A percentile compares a stretch with the other conserved stretches of the same genome.
Evolutionary conservation across 23 red algal genomes (phyloP).

Genomic region (Gracilariopsis chorda): DNA sequence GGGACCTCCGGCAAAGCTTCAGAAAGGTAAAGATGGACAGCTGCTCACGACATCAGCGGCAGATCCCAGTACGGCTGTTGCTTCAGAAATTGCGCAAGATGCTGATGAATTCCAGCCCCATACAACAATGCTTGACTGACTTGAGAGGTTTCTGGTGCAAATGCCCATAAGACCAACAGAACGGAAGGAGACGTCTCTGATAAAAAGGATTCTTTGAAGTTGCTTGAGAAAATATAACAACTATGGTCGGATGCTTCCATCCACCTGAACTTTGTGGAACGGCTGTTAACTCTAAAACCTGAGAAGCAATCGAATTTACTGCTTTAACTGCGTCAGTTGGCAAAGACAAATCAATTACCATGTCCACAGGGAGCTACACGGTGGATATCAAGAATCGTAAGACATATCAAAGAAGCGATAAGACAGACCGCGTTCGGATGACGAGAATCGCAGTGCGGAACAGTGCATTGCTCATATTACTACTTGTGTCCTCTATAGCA

Average conservation of each 20-base stretch:
- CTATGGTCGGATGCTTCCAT: slow-evolving; percentile 50
- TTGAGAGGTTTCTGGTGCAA: slow-evolving; percentile 36
- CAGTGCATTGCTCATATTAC: slow-evolving; percentile 13
- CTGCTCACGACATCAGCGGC: not conserved
- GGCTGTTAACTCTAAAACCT: not conserved
- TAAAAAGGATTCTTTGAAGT: slow-evolving; percentile 15
- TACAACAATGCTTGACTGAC: slow-evolving; percentile 24
- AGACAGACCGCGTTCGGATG: not conserved
- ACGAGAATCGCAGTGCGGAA: slow-evolving; percentile 9
- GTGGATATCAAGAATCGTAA: not conserved
- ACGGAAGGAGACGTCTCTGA: not conserved
- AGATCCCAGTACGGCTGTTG: not conserved
- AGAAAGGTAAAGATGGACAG: not conserved
- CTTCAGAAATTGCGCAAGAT: not conserved
- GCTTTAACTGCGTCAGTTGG: not conserved
- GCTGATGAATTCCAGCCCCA: slow-evolving; percentile 38
- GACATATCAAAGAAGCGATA: not conserved
- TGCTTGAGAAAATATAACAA: slow-evolving; percentile 9
- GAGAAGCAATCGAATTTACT: not conserved
- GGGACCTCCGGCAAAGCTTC: slow-evolving; percentile 8
- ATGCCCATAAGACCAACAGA: slow-evolving; percentile 24
- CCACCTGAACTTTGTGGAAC: slow-evolving; percentile 28
- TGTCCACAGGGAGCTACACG: not conserved
- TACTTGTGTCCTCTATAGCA: slow-evolving; percentile 22
- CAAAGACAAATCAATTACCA: not conserved